These are phyloP conservation scores for Mycena galericulata DNA, from an alignment of 768 basidiomycete species.

Conservation along the genomic window DNA sequence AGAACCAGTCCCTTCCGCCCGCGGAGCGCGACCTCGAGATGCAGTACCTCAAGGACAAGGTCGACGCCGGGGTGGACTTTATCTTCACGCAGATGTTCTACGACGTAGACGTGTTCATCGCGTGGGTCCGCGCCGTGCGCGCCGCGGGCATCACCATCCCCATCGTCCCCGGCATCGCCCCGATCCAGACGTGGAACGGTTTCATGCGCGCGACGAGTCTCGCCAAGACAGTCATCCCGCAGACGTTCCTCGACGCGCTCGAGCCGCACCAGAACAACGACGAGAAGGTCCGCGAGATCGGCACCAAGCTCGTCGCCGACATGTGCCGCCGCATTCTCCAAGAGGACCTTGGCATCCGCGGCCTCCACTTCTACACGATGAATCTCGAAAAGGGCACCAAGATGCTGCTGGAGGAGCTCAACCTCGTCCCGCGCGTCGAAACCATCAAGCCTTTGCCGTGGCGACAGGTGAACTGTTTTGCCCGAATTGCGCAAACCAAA, in stretches of 20 bases:
- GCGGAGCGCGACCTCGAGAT: conserved; percentile 85
- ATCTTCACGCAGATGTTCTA: conserved; percentile 99
- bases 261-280: conserved; percentile 93
- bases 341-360: conserved; percentile 85
- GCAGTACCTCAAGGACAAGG: conserved; percentile 88
- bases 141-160: conserved; percentile 90
- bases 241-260: conserved; percentile 77
- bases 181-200: conserved; percentile 97
- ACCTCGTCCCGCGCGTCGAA: conserved; percentile 88
- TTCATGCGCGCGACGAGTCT: conserved; percentile 87
- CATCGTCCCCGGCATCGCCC: conserved; percentile 94
- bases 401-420: conserved; percentile 94
- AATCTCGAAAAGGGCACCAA: conserved; percentile 96
- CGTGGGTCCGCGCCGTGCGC: conserved; percentile 88
- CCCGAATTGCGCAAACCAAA: background rate
- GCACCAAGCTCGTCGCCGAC: conserved; percentile 94
- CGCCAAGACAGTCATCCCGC: conserved; percentile 84
- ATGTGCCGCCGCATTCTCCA: conserved; percentile 91
- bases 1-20: conserved; percentile 77
- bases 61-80: conserved; percentile 90
- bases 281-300: conserved; percentile 91
- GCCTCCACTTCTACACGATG: conserved; percentile 97
- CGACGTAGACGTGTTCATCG: conserved; percentile 90
- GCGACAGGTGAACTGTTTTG: conserved; percentile 77
- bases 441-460: conserved; percentile 96